phyloP scores from a whole-genome alignment of 1,284 basidiomycete genomes.

The Rhodofomes roseus region DNA sequence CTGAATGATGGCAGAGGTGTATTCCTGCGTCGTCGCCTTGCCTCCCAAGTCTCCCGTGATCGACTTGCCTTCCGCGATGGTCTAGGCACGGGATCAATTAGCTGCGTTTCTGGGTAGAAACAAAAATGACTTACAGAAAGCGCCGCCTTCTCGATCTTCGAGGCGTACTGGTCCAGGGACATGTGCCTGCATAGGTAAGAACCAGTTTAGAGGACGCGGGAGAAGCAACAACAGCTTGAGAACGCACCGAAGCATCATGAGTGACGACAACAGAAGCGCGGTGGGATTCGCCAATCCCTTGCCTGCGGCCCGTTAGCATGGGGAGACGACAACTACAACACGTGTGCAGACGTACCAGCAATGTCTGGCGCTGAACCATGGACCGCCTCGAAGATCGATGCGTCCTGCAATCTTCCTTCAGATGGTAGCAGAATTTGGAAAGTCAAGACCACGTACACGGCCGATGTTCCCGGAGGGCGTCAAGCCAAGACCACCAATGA shows the following conservation, averaged over 20 bases:
- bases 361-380: constrained; percentile 95
- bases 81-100: constrained; percentile 44
- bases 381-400: constrained; percentile 99
- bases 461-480: constrained; percentile 99
- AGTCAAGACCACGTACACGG: constrained; percentile 48
- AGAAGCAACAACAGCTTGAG: not conserved
- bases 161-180: constrained; percentile 83
- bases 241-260: constrained; percentile 93
- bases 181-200: constrained; percentile 70
- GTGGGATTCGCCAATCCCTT: constrained; percentile 98
- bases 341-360: constrained; percentile 47
- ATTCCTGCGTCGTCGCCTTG: constrained; percentile 84
- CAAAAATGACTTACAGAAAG: constrained; percentile 53
- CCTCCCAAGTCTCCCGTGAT: constrained; percentile 95
- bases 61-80: constrained; percentile 90
- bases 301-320: constrained; percentile 44
- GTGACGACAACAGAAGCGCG: constrained; percentile 87
- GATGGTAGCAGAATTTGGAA: constrained; percentile 1
- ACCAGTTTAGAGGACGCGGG: constrained; percentile 14
- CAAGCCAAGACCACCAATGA: constrained; percentile 97
- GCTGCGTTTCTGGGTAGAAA: not conserved
- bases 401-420: constrained; percentile 59
- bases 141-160: constrained; percentile 90
- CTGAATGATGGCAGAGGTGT: constrained; percentile 82
- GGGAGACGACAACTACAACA: not conserved